phyloP scores from a whole-genome alignment of 371 early-diverging fungal genomes.

The Nematocida ironsii region DNA sequence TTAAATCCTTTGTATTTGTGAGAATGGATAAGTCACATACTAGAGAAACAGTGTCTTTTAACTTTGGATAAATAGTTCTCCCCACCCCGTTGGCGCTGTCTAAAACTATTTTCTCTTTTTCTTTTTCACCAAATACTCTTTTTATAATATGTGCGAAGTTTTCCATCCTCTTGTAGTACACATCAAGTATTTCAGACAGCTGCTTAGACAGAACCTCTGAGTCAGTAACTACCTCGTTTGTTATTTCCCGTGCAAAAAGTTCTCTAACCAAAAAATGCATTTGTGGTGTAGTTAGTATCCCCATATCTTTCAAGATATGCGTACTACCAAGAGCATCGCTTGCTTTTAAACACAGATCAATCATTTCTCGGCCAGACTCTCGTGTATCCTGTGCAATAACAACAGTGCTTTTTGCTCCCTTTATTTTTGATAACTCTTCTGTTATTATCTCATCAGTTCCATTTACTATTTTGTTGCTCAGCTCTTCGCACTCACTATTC shows the following conservation, averaged over 20 bases:
- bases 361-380: slow-evolving; percentile 80
- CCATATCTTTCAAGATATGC: slow-evolving; percentile 74
- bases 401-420: slow-evolving; percentile 5
- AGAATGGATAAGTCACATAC: slow-evolving; percentile 21
- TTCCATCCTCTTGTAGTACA: slow-evolving; percentile 21
- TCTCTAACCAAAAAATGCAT: slow-evolving; percentile 73
- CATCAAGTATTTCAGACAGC: background rate
- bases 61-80: background rate
- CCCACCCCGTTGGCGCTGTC: slow-evolving; percentile 60
- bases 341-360: slow-evolving; percentile 77
- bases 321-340: slow-evolving; percentile 75
- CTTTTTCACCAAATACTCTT: slow-evolving; percentile 36
- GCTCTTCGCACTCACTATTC: slow-evolving; percentile 85
- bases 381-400: slow-evolving; percentile 68
- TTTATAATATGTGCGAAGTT: background rate
- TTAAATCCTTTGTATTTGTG: slow-evolving; percentile 49
- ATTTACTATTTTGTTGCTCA: slow-evolving; percentile 85
- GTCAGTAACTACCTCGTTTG: background rate
- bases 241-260: background rate
- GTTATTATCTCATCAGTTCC: slow-evolving; percentile 73
- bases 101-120: slow-evolving; percentile 8
- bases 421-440: slow-evolving; percentile 66
- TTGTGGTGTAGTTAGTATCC: slow-evolving; percentile 90
- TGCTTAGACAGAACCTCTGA: background rate
- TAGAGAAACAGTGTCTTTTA: background rate